Conservation (phyloP, 2,329 filamentous ascomycete genomes). For the Botrytis squamosa region DNA sequence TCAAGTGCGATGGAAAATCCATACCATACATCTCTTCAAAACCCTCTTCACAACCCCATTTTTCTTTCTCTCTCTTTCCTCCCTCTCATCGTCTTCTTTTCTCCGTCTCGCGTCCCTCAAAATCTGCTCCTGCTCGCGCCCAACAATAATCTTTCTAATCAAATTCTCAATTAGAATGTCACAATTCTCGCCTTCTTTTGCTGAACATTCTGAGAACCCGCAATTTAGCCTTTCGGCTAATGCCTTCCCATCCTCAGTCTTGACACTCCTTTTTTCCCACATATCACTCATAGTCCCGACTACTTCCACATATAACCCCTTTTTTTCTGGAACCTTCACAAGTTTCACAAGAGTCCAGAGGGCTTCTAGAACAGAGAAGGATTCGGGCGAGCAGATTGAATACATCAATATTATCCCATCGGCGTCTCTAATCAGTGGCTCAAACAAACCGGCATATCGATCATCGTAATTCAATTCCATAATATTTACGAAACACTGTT, state of each 20-base stretch:
- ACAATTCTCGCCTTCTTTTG: conserved; percentile 8
- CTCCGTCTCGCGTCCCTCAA: background rate
- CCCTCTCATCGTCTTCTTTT: background rate
- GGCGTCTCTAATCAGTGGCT: background rate
- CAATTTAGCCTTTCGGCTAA: conserved; percentile 4
- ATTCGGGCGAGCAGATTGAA: background rate
- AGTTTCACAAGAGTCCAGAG: background rate
- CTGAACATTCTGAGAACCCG: conserved; percentile 10
- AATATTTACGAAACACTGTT: background rate
- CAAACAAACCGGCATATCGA: fast-evolving
- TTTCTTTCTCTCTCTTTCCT: background rate
- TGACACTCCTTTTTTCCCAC: conserved; percentile 15
- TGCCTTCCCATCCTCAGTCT: background rate
- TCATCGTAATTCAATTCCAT: background rate
- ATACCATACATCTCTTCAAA: conserved; percentile 5
- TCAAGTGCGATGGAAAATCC: background rate
- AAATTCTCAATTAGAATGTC: background rate
- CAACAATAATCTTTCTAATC: background rate
- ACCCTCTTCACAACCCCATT: conserved; percentile 2
- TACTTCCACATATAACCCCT: conserved; percentile 1
- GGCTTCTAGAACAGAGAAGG: background rate
- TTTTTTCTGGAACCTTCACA: background rate
- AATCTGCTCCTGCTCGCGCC: background rate
- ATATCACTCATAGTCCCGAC: conserved; percentile 11
- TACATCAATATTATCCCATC: conserved; percentile 11